Conservation (phyloP, 1,284 basidiomycete species). For the Trametes sp. region DNA sequence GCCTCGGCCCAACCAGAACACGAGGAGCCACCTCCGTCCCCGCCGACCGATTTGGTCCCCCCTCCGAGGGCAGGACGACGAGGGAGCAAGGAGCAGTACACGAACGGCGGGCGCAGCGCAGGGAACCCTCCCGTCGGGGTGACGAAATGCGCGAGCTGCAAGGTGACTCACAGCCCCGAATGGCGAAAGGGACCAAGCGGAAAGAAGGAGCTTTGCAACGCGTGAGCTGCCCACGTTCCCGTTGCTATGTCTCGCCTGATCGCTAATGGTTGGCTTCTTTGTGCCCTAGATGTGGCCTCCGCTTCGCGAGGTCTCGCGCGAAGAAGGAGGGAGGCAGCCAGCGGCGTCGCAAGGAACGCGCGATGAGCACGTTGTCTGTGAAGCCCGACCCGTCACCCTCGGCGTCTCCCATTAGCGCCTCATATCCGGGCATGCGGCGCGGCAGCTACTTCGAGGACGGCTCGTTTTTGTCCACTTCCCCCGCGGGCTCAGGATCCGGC, state of each 20-base stretch:
- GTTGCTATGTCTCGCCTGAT: conserved; percentile 24
- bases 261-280: conserved; percentile 11
- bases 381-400: conserved; percentile 48
- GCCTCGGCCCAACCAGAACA: conserved; percentile 27
- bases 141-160: conserved; percentile 83
- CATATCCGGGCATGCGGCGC: conserved; percentile 44
- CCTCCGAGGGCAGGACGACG: conserved; percentile 69
- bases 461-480: conserved; percentile 57
- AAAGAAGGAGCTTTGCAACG: conserved; percentile 93
- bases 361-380: conserved; percentile 45
- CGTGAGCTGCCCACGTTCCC: conserved; percentile 62
- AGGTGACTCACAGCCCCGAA: conserved; percentile 86
- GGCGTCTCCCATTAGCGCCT: conserved; percentile 49
- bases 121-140: conserved; percentile 79
- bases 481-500: conserved; percentile 57
- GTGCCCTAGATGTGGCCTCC: conserved; percentile 71
- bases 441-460: conserved; percentile 56
- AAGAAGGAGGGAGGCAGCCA: conserved; percentile 74
- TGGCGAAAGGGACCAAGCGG: conserved; percentile 94
- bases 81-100: conserved; percentile 42
- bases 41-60: conserved; percentile 60
- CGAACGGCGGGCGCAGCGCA: conserved; percentile 42
- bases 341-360: conserved; percentile 54
- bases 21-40: conserved; percentile 37
- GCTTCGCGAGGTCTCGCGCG: conserved; percentile 81